Base-by-base conservation (phyloP, 768 basidiomycete species). In the Lyophyllum shimeji region DNA sequence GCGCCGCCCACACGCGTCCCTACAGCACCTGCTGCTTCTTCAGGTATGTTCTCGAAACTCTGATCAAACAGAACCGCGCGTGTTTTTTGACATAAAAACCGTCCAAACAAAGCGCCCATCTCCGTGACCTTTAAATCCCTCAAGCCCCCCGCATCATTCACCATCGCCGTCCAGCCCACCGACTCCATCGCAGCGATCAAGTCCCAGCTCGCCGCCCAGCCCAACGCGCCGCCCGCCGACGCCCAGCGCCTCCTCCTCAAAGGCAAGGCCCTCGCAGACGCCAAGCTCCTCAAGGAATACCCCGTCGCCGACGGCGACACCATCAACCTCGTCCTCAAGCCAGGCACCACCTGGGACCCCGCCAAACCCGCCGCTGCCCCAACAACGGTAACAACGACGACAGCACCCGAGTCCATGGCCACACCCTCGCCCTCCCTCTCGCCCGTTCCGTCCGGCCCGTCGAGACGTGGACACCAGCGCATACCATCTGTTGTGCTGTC, bases 221-320 rank as follows among this genome's bases (percentile, higher is more conserved):
- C 84, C 25, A 74, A 76, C 47, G 91, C 92, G 0, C 95, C 95
- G 0, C 82, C 89, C 8, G 82, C 86, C 44, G 87, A 93, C 67
- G 78, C 81, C 27, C 95, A 97, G 70, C 79, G 97, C 2, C 82
- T 98, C 15, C 77, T 99, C 11, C 78, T 97, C 51, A 98, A 95
- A 73, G 97, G 97, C 54, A 99, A 99, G 70, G 94, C 89, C 0
- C 82, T 98, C 60, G 86, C 85, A 15, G 96, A 98, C 75, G 75
- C 74, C 23, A 96, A 95, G 68, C 82, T 99, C 9, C 74, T 98
- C 39, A 89, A 89, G 66, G 97, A 98, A 69, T 99, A 98, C 76
- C 82, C 75, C 65, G 79, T 95, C 65, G 83, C 86, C 64, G 83
- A 87, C 66, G 90, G 88, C 11, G 87, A 91, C 61, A 88, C 85